Percentiles rank a stretch among this genome's conserved stretches.
Conservation (phyloP, 2,329 filamentous ascomycete species). For the Emmonsiellopsis sp. region DNA sequence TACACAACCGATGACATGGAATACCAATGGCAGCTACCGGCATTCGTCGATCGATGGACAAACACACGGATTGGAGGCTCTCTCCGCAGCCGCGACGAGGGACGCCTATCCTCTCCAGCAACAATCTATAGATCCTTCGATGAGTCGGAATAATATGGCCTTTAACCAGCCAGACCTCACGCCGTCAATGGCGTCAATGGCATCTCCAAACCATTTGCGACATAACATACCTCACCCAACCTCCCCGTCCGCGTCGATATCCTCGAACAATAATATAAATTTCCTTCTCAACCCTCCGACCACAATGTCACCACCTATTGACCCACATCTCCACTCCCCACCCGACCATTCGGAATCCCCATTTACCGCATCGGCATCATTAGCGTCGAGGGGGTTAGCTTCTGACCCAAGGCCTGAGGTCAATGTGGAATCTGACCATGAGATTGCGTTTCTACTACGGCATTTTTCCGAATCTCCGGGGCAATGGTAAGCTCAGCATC, state of each 20-base stretch:
- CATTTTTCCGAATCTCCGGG: constrained; percentile 53
- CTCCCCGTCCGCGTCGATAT: constrained; percentile 38
- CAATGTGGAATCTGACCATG: constrained; percentile 40
- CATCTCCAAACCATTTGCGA: constrained; percentile 26
- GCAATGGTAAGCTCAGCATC: constrained; percentile 39
- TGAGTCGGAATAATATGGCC: constrained; percentile 13
- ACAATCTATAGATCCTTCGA: constrained; percentile 17
- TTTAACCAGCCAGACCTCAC: constrained; percentile 15
- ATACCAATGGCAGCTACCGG: constrained; percentile 16
- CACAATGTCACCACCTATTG: constrained; percentile 36
- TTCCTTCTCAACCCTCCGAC: constrained; percentile 46
- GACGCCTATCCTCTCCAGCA: constrained; percentile 24
- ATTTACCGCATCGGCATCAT: constrained; percentile 17
- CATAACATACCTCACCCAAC: constrained; percentile 24
- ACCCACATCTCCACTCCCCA: constrained; percentile 30
- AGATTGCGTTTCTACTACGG: constrained; percentile 51
- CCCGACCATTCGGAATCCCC: constrained; percentile 21
- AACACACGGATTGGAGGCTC: constrained; percentile 45
- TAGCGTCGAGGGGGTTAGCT: constrained; percentile 13
- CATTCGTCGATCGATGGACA: constrained; percentile 23
- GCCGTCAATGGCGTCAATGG: constrained; percentile 17
- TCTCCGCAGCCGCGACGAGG: constrained; percentile 44
- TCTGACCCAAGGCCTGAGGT: constrained; percentile 19
- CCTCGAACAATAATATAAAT: constrained; percentile 43
- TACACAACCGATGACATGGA: constrained; percentile 25